These are phyloP conservation scores for Xylaria polymorpha DNA, from an alignment of 2,329 filamentous ascomycete genomes.

Conservation along the genomic window DNA sequence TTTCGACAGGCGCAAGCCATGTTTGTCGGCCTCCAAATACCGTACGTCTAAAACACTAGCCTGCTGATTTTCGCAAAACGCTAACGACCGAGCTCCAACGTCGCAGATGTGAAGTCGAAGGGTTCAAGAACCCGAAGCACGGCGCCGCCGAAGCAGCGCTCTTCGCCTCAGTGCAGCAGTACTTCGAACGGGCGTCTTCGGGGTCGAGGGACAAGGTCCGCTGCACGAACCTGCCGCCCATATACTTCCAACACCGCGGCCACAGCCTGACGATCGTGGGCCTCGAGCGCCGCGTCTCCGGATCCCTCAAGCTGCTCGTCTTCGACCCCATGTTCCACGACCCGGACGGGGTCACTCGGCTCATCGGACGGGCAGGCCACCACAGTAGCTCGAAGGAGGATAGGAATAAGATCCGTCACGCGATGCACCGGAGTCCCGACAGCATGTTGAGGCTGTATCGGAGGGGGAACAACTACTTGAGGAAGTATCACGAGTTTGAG, in stretches of 20 bases:
- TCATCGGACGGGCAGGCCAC: slow-evolving; percentile 58
- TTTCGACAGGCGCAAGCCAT: slow-evolving; percentile 77
- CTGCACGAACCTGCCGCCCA: slow-evolving; percentile 78
- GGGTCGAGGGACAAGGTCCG: slow-evolving; percentile 70
- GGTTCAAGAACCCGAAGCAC: slow-evolving; percentile 63
- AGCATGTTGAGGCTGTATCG: slow-evolving; percentile 78
- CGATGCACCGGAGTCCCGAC: slow-evolving; percentile 58
- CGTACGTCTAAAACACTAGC: slow-evolving; percentile 57
- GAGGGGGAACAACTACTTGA: slow-evolving; percentile 73
- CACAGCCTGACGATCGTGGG: slow-evolving; percentile 94
- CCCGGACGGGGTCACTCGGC: slow-evolving; percentile 68
- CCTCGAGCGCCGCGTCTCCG: slow-evolving; percentile 75
- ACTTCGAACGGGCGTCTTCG: slow-evolving; percentile 72
- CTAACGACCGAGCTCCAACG: slow-evolving; percentile 24
- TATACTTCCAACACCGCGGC: slow-evolving; percentile 90
- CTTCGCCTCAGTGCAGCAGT: slow-evolving; percentile 75
- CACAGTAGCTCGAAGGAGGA: slow-evolving; percentile 3
- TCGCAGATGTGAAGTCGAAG: slow-evolving; percentile 70
- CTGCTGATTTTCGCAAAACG: neutral
- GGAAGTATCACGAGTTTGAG: slow-evolving; percentile 81
- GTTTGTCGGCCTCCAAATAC: slow-evolving; percentile 75
- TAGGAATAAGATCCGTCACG: slow-evolving; percentile 49
- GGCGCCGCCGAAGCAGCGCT: slow-evolving; percentile 66
- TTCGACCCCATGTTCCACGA: slow-evolving; percentile 89
- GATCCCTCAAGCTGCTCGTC: slow-evolving; percentile 77